A percentile compares a stretch with the other conserved stretches of the same genome.
phyloP scores from a whole-genome alignment of 192 early-diverging fungal genomes.

The Lobosporangium transversale region DNA sequence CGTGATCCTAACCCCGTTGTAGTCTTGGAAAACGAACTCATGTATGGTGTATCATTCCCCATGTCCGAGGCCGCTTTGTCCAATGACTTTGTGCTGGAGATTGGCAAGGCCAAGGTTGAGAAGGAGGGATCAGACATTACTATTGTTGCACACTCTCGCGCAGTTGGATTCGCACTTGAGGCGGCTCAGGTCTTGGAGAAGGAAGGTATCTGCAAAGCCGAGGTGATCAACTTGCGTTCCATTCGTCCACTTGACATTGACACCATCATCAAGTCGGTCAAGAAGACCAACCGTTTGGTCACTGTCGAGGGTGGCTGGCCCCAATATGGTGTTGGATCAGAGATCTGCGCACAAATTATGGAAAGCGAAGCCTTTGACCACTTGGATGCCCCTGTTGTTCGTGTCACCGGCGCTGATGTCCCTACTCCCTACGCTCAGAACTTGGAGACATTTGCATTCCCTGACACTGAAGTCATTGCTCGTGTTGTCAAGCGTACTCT shows the following conservation, averaged over 20 bases:
- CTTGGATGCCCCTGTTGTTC: conserved; percentile 92
- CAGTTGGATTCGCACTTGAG: conserved; percentile 86
- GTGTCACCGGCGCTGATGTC: conserved; percentile 96
- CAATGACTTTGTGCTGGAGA: conserved; percentile 86
- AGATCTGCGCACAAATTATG: conserved; percentile 96
- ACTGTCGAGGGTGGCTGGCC: conserved; percentile 98
- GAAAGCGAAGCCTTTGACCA: conserved; percentile 97
- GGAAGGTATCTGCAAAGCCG: conserved; percentile 78
- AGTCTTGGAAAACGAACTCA: conserved; percentile 96
- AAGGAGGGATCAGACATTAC: conserved; percentile 85
- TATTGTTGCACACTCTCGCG: conserved; percentile 92
- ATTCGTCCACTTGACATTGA: conserved; percentile 96
- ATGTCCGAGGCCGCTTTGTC: conserved; percentile 74
- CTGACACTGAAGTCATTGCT: conserved; percentile 83
- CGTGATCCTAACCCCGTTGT: conserved; percentile 98
- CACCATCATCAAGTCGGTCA: conserved; percentile 91
- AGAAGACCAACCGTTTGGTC: conserved; percentile 97
- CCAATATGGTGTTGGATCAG: conserved; percentile 91
- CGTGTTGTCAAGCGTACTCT: conserved; percentile 80
- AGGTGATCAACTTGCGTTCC: conserved; percentile 98
- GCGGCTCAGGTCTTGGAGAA: conserved; percentile 88
- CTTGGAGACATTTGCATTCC: conserved; percentile 91
- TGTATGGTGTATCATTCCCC: conserved; percentile 93
- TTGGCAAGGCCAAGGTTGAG: conserved; percentile 93
- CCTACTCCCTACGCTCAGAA: conserved; percentile 97